phyloP scores from a whole-genome alignment of 192 early-diverging fungal species.

The Podila verticillata region DNA sequence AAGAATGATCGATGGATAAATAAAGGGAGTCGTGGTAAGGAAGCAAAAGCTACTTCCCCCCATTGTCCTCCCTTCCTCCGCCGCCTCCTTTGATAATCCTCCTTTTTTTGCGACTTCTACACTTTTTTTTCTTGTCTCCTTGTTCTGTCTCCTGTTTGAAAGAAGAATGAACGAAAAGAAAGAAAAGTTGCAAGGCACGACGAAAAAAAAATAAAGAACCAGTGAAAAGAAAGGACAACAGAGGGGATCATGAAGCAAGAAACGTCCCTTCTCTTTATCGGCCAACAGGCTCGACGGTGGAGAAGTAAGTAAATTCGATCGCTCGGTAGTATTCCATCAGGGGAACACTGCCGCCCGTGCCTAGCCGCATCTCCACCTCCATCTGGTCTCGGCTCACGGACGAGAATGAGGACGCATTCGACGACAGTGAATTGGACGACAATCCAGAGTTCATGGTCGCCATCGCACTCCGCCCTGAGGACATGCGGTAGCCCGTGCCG shows the following conservation, averaged over 20 bases:
- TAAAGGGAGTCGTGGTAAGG: no score
- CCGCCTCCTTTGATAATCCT: neutral
- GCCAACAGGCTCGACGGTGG: conserved; percentile 44
- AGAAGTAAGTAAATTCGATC: conserved; percentile 41
- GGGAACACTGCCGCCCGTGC: conserved; percentile 42
- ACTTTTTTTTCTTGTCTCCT: neutral
- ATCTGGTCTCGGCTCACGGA: conserved; percentile 23
- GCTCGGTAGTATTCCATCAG: conserved; percentile 46
- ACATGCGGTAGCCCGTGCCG: neutral
- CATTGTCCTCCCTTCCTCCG: neutral
- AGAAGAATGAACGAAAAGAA: neutral
- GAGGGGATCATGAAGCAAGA: neutral
- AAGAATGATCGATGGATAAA: no score
- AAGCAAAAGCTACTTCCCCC: neutral
- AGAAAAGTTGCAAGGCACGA: neutral
- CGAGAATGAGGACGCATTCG: neutral
- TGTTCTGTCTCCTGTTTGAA: neutral
- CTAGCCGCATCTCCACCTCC: conserved; percentile 41
- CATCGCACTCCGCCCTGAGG: neutral
- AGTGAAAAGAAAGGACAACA: neutral
- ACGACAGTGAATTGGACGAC: conserved; percentile 5
- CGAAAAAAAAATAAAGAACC: neutral
- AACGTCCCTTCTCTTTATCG: conserved; percentile 9
- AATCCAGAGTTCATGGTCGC: conserved; percentile 1
- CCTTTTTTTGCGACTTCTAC: conserved; percentile 1